phyloP scores from a whole-genome alignment of 306 rosid genomes.

The Quercus agrifolia region DNA sequence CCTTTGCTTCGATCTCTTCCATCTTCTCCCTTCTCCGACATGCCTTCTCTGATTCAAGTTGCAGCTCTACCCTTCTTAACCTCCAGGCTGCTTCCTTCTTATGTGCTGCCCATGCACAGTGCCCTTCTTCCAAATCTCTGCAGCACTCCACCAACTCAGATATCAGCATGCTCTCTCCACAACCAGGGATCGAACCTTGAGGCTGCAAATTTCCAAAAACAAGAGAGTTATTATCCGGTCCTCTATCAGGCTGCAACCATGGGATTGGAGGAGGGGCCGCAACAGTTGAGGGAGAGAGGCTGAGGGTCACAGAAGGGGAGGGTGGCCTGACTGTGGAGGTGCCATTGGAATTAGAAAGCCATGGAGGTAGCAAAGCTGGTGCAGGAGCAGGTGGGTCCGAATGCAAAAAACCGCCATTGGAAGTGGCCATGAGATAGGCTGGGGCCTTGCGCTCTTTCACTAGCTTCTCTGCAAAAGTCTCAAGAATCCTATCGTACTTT shows the following conservation, averaged over 20 bases:
- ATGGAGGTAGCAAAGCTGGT: conserved; percentile 69
- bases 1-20: conserved; percentile 80
- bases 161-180: conserved; percentile 53
- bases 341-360: conserved; percentile 75
- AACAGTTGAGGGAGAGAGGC: conserved; percentile 72
- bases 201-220: conserved; percentile 52
- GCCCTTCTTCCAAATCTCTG: conserved; percentile 87
- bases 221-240: conserved; percentile 50
- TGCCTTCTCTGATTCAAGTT: conserved; percentile 85
- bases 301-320: conserved; percentile 84
- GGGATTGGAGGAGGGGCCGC: conserved; percentile 64
- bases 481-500: conserved; percentile 70
- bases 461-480: conserved; percentile 70
- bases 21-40: conserved; percentile 70
- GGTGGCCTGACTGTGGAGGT: conserved; percentile 52
- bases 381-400: conserved; percentile 48
- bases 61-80: conserved; percentile 85
- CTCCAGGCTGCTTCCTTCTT: conserved; percentile 89
- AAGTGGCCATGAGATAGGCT: conserved; percentile 66
- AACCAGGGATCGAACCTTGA: conserved; percentile 41
- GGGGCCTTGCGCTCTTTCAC: conserved; percentile 52
- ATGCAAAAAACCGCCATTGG: conserved; percentile 66
- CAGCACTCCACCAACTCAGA: conserved; percentile 81
- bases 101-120: conserved; percentile 75
- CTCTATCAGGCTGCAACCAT: conserved; percentile 78